Evolutionary conservation across 2,329 filamentous ascomycete species (phyloP), one percentile per base, ranked within the genome.

Genomic region (Zymoseptoria passerinii): DNA sequence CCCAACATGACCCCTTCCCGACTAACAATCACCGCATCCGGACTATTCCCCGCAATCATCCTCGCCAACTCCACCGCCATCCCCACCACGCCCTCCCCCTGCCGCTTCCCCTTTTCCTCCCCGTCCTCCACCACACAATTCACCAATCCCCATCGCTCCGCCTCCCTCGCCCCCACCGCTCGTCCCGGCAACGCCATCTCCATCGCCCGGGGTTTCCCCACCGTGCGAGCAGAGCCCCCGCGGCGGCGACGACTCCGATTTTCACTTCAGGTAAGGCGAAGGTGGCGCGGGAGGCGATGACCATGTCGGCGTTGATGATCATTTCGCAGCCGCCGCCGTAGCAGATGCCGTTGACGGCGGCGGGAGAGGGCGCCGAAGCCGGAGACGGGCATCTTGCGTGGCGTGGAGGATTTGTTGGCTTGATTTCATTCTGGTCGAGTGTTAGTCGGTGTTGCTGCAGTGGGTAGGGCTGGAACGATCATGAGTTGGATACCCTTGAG

Each of bases 311-410:
- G 72, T 90, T 90, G 53, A 87, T 76, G 10, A 83, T 80, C 75
- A 91, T 89, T 76, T 92, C 89, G 73, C 88, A 85, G 1, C 88
- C 89, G 55, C 88, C 89, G 40, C 89, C 89, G 51, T 89, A 79
- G 58, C 86, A 88, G 18, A 87, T 76, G 6, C 89, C 89, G 68
- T 91, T 89, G 19, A 92, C 86, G 0, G 88, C 89, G 1, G 62
- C 88, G 84, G 56, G 82, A 84, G 29, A 91, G 73, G 0, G 81
- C 87, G 23, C 83, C 86, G 60, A 89, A 87, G 1, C 86, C 87
- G 1, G 75, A 73, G 0, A 76, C 58, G 7, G 68, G 68, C 61
- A 70, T 70, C 7, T 59, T 58, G 40, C 66, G 63, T 20, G 62
- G 57, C 28, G 58, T 59, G 13, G 64, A 64, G 9, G 53, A 61